phyloP scores from a whole-genome alignment of 1,139 yeast species.

The Taphrina wiesneri region DNA sequence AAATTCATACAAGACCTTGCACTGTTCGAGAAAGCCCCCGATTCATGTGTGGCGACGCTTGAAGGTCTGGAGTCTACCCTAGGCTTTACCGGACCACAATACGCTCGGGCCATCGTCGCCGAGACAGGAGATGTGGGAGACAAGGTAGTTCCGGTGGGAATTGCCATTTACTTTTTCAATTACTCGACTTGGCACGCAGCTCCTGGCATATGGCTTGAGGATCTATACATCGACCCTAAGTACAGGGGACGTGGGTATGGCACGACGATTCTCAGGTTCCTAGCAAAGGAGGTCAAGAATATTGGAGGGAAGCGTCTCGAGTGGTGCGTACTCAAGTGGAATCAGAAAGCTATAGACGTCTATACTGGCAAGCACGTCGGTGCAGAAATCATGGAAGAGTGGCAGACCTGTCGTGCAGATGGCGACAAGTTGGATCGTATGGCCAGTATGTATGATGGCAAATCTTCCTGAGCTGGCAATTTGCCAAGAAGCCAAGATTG shows the following conservation, averaged over 20 bases:
- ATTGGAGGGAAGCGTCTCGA: conserved; percentile 40
- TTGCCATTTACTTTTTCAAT: conserved; percentile 40
- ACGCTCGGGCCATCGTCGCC: conserved; percentile 39
- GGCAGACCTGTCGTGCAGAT: conserved; percentile 40
- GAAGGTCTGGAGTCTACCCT: conserved; percentile 37
- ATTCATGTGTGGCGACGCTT: conserved; percentile 40
- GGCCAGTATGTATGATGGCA: conserved; percentile 28
- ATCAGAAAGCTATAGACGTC: conserved; percentile 39
- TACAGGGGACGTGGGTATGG: conserved; percentile 38
- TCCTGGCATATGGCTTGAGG: conserved; percentile 40
- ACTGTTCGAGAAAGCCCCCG: conserved; percentile 39
- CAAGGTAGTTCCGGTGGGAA: conserved; percentile 37
- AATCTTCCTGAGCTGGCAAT: conserved; percentile 9
- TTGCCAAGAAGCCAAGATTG: not conserved
- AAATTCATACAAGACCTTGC: conserved; percentile 39
- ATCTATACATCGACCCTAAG: conserved; percentile 39
- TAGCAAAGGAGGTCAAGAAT: conserved; percentile 38
- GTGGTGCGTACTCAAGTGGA: conserved; percentile 41
- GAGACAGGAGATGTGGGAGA: conserved; percentile 21
- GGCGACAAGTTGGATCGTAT: conserved; percentile 37
- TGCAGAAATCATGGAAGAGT: conserved; percentile 38
- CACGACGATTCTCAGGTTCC: conserved; percentile 37
- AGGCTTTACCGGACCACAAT: conserved; percentile 36
- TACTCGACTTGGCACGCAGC: conserved; percentile 41
- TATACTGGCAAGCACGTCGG: conserved; percentile 37